Percentiles rank a stretch among this genome's conserved stretches.
phyloP scores from a whole-genome alignment of 805 yeast species.

The Lipomyces yamadae region DNA sequence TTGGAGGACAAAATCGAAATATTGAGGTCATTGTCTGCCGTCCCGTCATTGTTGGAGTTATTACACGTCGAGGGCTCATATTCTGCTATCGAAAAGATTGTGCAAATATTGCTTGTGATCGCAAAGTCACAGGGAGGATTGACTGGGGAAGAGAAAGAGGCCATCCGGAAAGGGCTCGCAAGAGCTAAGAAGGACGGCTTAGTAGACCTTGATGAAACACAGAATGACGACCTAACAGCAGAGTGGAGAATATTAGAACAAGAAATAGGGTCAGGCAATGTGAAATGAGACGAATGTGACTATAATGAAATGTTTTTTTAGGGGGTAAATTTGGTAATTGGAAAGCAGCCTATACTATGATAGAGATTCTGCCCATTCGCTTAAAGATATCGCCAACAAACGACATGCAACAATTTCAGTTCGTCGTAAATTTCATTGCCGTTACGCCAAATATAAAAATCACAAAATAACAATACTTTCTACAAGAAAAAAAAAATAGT shows the following conservation, averaged over 20 bases:
- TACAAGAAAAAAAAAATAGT: background rate
- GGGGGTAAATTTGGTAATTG: background rate
- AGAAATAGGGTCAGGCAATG: constrained; percentile 10
- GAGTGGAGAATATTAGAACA: constrained; percentile 35
- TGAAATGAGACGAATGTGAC: background rate
- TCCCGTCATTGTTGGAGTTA: constrained; percentile 28
- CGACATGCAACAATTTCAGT: background rate
- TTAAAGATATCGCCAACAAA: background rate
- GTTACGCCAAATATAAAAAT: constrained; percentile 6
- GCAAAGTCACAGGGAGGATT: constrained; percentile 32
- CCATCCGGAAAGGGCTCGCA: constrained; percentile 25
- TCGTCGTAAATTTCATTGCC: constrained; percentile 5
- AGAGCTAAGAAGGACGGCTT: constrained; percentile 33
- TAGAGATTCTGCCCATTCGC: background rate
- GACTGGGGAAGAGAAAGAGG: constrained; percentile 29
- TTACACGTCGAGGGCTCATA: constrained; percentile 28
- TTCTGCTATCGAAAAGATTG: constrained; percentile 33
- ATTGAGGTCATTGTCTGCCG: constrained; percentile 23
- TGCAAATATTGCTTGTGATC: constrained; percentile 28
- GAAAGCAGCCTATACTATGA: background rate
- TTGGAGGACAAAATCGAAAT: constrained; percentile 29
- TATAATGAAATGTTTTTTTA: background rate
- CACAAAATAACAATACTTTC: background rate
- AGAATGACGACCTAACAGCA: constrained; percentile 14
- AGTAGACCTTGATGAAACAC: constrained; percentile 26